Conservation (phyloP, 2,329 filamentous ascomycete genomes). For the Annulohypoxylon truncatum region DNA sequence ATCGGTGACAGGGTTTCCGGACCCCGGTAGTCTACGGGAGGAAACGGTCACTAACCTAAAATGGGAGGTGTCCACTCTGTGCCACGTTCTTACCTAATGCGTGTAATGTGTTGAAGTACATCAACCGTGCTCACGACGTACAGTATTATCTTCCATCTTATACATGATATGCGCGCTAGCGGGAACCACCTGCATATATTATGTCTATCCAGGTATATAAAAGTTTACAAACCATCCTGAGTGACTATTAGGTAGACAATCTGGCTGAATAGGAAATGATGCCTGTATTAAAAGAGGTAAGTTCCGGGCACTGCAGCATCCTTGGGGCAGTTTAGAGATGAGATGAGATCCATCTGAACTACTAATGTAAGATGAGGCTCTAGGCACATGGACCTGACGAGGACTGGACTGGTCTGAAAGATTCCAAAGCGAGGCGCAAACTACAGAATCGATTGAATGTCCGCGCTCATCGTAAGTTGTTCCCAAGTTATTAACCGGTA, state of each 20-base stretch:
- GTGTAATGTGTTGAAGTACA: background rate
- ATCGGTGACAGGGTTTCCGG: conserved; percentile 33
- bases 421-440: conserved; percentile 38
- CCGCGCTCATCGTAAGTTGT: conserved; percentile 40
- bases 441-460: conserved; percentile 41
- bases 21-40: conserved; percentile 11
- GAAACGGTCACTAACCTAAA: conserved; percentile 11
- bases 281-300: conserved; percentile 30
- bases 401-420: conserved; percentile 41
- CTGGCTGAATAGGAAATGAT: background rate
- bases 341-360: background rate
- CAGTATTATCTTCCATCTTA: background rate
- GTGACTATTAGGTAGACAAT: background rate
- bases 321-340: background rate
- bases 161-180: background rate
- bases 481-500: background rate
- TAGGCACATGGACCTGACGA: conserved; percentile 34
- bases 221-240: background rate
- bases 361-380: conserved; percentile 7
- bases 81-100: background rate
- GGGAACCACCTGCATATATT: conserved; percentile 1
- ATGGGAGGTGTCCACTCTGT: background rate
- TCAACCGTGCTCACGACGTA: background rate
- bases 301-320: background rate
- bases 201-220: background rate